phyloP scores from a whole-genome alignment of 768 basidiomycete genomes.

The Serendipita sp. region DNA sequence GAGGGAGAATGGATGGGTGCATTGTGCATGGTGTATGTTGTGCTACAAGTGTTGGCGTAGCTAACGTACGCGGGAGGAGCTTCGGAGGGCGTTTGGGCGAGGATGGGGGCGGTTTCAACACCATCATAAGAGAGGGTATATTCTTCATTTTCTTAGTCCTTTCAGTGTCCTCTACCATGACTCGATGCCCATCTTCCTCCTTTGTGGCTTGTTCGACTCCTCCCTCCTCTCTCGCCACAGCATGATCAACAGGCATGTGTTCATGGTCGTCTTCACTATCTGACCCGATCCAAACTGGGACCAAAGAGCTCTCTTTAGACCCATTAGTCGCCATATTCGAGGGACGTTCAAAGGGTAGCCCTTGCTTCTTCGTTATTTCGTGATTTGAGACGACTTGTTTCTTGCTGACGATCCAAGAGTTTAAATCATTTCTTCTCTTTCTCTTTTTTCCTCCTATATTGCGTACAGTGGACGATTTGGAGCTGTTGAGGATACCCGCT shows the following conservation, averaged over 20 bases:
- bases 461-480: constrained; percentile 12
- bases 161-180: no score
- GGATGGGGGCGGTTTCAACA: constrained; percentile 37
- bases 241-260: constrained; percentile 9
- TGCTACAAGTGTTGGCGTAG: constrained; percentile 46
- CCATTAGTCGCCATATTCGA: constrained; percentile 9
- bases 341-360: constrained; percentile 6
- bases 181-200: constrained; percentile 9
- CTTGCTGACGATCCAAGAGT: constrained; percentile 28
- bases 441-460: constrained; percentile 29
- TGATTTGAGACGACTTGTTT: not conserved
- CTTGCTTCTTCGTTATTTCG: not conserved
- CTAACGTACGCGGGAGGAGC: constrained; percentile 45
- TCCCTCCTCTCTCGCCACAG: constrained; percentile 6
- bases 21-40: constrained; percentile 62
- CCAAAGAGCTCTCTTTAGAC: not conserved
- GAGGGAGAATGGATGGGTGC: constrained; percentile 51
- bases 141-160: constrained; percentile 22
- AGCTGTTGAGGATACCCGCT: constrained; percentile 25
- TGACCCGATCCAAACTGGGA: not conserved
- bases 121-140: constrained; percentile 30
- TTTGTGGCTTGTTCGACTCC: constrained; percentile 2
- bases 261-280: not conserved
- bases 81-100: constrained; percentile 26
- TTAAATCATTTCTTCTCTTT: constrained; percentile 31